Conservation (phyloP, 768 basidiomycete genomes). For the Pisolithus tinctorius region DNA sequence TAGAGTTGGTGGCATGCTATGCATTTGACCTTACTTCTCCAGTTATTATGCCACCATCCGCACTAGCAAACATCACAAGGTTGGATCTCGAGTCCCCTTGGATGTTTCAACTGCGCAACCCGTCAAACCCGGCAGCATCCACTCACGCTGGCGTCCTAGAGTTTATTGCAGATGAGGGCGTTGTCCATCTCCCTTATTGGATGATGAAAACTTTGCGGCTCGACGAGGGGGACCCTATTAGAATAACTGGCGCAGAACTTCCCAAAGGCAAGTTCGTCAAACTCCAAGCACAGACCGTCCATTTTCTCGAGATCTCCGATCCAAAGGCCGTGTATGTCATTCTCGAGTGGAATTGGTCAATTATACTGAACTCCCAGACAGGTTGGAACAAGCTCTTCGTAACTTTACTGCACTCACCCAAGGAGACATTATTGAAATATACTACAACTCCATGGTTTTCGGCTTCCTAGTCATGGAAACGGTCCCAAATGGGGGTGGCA, state of each 20-base stretch:
- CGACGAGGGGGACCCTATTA: conserved; percentile 91
- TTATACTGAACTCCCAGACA: conserved; percentile 24
- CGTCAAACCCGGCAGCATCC: conserved; percentile 69
- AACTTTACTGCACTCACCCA: conserved; percentile 90
- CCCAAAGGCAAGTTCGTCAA: conserved; percentile 95
- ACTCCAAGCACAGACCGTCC: conserved; percentile 89
- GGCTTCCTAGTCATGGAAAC: conserved; percentile 95
- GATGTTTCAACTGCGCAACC: conserved; percentile 96
- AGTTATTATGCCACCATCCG: conserved; percentile 98
- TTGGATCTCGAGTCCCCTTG: conserved; percentile 89
- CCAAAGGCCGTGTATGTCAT: conserved; percentile 89
- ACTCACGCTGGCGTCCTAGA: conserved; percentile 98
- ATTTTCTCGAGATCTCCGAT: conserved; percentile 96
- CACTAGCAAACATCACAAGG: conserved; percentile 78
- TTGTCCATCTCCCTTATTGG: conserved; percentile 95
- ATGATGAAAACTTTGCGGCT: conserved; percentile 97
- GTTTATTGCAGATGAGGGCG: conserved; percentile 96
- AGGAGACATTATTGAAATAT: conserved; percentile 96
- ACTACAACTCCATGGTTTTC: conserved; percentile 94
- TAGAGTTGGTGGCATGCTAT: conserved; percentile 5
- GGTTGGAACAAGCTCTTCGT: conserved; percentile 90
- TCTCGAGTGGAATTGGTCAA: neutral
- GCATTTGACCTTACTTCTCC: neutral
- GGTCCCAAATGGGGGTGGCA: conserved; percentile 79
- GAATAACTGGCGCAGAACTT: conserved; percentile 81